Base-by-base conservation (phyloP, 371 early-diverging fungal genomes). In the Mucor lusitanicus region DNA sequence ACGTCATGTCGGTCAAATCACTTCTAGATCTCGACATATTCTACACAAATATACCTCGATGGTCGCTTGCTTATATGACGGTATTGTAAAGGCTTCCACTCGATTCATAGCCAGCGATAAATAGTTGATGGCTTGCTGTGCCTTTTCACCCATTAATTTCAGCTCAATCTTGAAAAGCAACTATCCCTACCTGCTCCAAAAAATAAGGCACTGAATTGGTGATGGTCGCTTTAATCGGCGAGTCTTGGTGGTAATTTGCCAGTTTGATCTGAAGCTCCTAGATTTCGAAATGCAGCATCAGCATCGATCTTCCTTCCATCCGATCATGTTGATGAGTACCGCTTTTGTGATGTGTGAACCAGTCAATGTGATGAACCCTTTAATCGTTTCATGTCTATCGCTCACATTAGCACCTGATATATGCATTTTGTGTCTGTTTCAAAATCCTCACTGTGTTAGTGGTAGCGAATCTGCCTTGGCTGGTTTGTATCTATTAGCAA, bases 241-340 rank as follows among this genome's bases (percentile, higher is more conserved):
- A 59, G 15, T 82, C 82, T 71, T 63, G 73, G 61, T 82, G 72
- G 35, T 71, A 71, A 46, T 75, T 72, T 13, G 72, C 55, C 12
- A 78, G 62, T 25, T 73, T 74, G 35, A 82, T 76, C 37, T 68
- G 67, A 7, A 82, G 64, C 57, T 82, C 83, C 82, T 82, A 42
- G 21, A 50, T 50, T 0, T 6, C 2, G 23, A 50, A 11, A 50
- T 19, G 11, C 12, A 25, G 1, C 7, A 25, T 50, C 12, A 50
- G 3, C 13, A 50, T 50, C 21, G 25, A 23, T 3, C 9, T 12
- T 50, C 25, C 25, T 48, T 48, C 11, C 30, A 9, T 48, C 1
- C 1, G 1, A 23, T 23, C 23, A n/a, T 44, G n/a, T 25, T 8
- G 3, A 50, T 3, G 50, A 12, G 50, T 79, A 82, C 82, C 42